These are phyloP conservation scores for Jasminum sambac DNA, from an alignment of 257 asterid genomes.

Conservation along the genomic window DNA sequence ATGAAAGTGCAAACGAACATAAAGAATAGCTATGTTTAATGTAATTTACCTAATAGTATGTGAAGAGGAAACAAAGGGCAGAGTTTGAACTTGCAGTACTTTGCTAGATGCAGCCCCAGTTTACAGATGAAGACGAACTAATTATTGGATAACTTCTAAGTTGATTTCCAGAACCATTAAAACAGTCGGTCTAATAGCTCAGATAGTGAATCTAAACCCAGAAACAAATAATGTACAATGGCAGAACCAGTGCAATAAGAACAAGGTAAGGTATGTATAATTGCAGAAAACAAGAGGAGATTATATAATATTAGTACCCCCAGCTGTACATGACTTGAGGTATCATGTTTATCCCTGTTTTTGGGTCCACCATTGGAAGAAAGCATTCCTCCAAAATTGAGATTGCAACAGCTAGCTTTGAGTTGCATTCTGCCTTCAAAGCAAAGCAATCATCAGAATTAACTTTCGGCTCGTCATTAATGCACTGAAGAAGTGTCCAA, in stretches of 20 bases:
- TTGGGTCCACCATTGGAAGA: conserved; percentile 92
- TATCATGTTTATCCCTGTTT: conserved; percentile 96
- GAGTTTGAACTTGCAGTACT: neutral
- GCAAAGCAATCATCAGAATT: conserved; percentile 61
- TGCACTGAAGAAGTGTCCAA: conserved; percentile 87
- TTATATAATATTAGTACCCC: conserved; percentile 61
- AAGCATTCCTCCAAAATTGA: conserved; percentile 97
- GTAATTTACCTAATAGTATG: neutral
- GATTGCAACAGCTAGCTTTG: conserved; percentile 94
- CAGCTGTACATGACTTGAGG: conserved; percentile 95
- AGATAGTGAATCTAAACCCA: conserved; percentile 4
- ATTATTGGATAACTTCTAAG: neutral
- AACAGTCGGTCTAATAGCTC: conserved; percentile 1
- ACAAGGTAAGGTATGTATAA: neutral
- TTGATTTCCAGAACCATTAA: neutral
- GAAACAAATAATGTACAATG: conserved; percentile 15
- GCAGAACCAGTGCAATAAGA: conserved; percentile 15
- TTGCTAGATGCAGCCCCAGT: conserved; percentile 6
- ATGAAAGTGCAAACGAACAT: no score
- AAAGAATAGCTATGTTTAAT: no score
- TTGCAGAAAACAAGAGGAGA: conserved; percentile 20
- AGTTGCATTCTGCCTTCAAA: conserved; percentile 88
- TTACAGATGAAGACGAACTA: conserved; percentile 14
- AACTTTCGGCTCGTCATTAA: conserved; percentile 73
- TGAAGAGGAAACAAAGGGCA: conserved; percentile 6